Conservation (phyloP, 148 eudicot genomes). For the Silene latifolia region DNA sequence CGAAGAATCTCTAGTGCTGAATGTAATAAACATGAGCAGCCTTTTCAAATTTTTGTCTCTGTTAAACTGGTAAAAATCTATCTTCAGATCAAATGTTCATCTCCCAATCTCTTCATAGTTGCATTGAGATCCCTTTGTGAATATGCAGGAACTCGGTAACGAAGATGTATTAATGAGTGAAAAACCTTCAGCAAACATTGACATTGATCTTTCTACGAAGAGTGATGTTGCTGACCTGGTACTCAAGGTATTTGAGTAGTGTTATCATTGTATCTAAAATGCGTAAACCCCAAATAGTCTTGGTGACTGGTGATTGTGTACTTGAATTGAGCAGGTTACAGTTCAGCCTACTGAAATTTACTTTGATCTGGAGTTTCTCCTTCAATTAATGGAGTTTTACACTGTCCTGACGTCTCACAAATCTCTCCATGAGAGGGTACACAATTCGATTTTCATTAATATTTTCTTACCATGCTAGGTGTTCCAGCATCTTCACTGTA, state of each 20-base stretch:
- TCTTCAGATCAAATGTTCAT: not conserved
- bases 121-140: constrained; percentile 9
- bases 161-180: constrained; percentile 29
- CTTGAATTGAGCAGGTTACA: constrained; percentile 46
- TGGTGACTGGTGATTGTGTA: constrained; percentile 9
- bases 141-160: constrained; percentile 32
- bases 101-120: not conserved
- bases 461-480: constrained; percentile 4
- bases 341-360: constrained; percentile 57
- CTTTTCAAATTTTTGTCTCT: not conserved
- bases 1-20: not conserved
- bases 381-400: constrained; percentile 52
- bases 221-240: constrained; percentile 34
- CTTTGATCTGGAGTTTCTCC: constrained; percentile 48
- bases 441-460: constrained; percentile 9
- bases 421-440: constrained; percentile 62
- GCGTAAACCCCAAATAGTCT: not conserved
- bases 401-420: constrained; percentile 36
- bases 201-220: constrained; percentile 43
- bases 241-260: constrained; percentile 47
- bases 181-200: constrained; percentile 48
- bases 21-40: not conserved
- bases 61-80: not conserved
- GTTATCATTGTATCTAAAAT: not conserved
- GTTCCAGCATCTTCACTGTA: not conserved